phyloP scores from a whole-genome alignment of 805 yeast species.

The Scheffersomyces coipomensis region DNA sequence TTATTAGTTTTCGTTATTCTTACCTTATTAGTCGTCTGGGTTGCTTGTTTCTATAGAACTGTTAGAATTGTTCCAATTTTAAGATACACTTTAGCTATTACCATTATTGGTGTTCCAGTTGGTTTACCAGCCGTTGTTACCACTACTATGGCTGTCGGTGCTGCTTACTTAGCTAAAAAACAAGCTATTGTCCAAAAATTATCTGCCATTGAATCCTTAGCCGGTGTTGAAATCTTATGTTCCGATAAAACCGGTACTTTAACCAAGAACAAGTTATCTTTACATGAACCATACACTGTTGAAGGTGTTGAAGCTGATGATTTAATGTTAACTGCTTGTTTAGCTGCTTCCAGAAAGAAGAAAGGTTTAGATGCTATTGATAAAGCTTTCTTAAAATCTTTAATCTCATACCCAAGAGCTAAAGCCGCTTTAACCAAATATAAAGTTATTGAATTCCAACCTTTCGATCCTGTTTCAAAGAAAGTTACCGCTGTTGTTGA shows the following conservation, averaged over 20 bases:
- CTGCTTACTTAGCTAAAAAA: constrained; percentile 96
- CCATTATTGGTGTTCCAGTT: constrained; percentile 97
- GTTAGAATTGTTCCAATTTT: constrained; percentile 81
- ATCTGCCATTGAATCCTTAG: constrained; percentile 94
- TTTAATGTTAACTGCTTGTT: constrained; percentile 94
- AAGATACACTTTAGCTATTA: constrained; percentile 91
- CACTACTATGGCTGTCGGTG: constrained; percentile 99
- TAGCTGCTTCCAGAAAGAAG: constrained; percentile 97
- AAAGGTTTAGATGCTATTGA: constrained; percentile 98
- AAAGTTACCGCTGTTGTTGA: constrained; percentile 93
- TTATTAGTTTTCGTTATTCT: constrained; percentile 84
- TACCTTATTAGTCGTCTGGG: constrained; percentile 88
- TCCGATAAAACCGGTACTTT: constrained; percentile 98
- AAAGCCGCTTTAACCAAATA: constrained; percentile 89
- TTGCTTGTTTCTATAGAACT: constrained; percentile 92
- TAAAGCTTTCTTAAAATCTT: constrained; percentile 92
- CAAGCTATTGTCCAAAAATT: constrained; percentile 96
- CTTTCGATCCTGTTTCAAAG: constrained; percentile 97
- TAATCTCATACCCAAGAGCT: constrained; percentile 86
- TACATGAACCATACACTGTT: constrained; percentile 97
- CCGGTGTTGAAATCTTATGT: constrained; percentile 97
- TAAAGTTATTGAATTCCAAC: constrained; percentile 94
- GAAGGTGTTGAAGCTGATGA: constrained; percentile 96
- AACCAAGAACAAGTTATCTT: constrained; percentile 94
- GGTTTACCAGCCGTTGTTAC: constrained; percentile 99